A percentile compares a stretch with the other conserved stretches of the same genome.
phyloP scores from a whole-genome alignment of 208 protist species.

The Strigomonas culicis region DNA sequence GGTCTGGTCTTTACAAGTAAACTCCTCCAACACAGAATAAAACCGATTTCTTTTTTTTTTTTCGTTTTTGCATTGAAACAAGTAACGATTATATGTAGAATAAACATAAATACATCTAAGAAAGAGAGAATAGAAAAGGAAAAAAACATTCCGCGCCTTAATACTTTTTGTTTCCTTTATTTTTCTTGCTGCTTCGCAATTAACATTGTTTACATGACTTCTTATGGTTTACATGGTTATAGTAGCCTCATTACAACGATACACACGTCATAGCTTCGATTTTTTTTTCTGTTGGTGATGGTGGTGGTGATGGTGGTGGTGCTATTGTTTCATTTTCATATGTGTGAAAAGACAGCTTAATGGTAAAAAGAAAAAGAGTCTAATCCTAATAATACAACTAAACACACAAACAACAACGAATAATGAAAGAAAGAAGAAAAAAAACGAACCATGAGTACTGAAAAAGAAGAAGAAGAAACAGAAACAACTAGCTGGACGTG shows the following conservation, averaged over 20 bases:
- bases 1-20: background rate
- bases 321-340: conserved; percentile 8
- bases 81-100: conserved; percentile 6
- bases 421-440: conserved; percentile 11
- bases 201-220: background rate
- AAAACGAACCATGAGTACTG: conserved; percentile 9
- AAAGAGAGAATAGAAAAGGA: conserved; percentile 11
- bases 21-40: background rate
- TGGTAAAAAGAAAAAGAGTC: conserved; percentile 16
- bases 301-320: no score
- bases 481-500: no score
- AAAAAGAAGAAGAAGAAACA: conserved; percentile 7
- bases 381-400: conserved; percentile 1
- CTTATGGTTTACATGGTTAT: background rate
- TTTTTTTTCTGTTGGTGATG: no score
- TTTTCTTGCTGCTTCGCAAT: background rate
- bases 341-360: conserved; percentile 3
- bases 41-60: conserved; percentile 16
- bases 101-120: background rate
- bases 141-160: background rate
- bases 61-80: conserved; percentile 1
- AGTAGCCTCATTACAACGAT: background rate
- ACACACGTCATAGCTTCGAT: no score
- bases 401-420: background rate
- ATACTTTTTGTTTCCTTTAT: background rate